Conservation (phyloP, 129 eudicot genomes). For the Flaveria brownii region DNA sequence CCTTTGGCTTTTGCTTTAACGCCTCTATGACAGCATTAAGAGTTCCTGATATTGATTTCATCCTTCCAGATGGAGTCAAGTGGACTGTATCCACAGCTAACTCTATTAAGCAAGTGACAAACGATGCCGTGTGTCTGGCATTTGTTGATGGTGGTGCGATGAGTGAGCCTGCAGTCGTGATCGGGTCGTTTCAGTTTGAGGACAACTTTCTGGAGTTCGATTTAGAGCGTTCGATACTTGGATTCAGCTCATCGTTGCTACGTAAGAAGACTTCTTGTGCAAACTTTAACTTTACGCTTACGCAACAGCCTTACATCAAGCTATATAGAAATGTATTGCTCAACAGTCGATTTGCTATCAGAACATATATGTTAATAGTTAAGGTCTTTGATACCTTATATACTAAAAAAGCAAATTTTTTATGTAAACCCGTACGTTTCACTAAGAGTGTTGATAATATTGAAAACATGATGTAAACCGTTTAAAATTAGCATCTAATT, state of each 20-base stretch:
- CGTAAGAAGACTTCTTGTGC: conserved; percentile 28
- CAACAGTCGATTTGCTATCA: neutral
- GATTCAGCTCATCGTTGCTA: conserved; percentile 26
- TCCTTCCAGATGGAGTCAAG: conserved; percentile 23
- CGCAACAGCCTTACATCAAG: neutral
- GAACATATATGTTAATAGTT: neutral
- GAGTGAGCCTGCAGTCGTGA: conserved; percentile 30
- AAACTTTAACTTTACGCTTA: conserved; percentile 27
- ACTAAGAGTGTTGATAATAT: too few species aligned
- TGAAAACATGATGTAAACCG: too few species aligned
- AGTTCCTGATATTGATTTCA: conserved; percentile 39
- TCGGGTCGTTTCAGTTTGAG: conserved; percentile 40
- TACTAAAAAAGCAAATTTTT: too few species aligned
- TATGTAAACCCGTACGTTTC: too few species aligned
- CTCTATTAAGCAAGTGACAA: neutral
- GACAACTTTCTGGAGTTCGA: conserved; percentile 34
- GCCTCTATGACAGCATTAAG: neutral
- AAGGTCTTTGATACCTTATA: too few species aligned
- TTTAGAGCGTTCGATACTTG: conserved; percentile 26
- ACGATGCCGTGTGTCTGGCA: conserved; percentile 10
- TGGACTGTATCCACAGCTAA: conserved; percentile 27
- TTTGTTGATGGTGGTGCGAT: conserved; percentile 27
- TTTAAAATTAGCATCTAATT: too few species aligned
- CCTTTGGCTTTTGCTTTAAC: conserved; percentile 10
- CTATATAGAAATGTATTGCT: neutral